A percentile compares a stretch with the other conserved stretches of the same genome.
Conservation (phyloP, 305 asterid genomes). For the Petunia hybrid region DNA sequence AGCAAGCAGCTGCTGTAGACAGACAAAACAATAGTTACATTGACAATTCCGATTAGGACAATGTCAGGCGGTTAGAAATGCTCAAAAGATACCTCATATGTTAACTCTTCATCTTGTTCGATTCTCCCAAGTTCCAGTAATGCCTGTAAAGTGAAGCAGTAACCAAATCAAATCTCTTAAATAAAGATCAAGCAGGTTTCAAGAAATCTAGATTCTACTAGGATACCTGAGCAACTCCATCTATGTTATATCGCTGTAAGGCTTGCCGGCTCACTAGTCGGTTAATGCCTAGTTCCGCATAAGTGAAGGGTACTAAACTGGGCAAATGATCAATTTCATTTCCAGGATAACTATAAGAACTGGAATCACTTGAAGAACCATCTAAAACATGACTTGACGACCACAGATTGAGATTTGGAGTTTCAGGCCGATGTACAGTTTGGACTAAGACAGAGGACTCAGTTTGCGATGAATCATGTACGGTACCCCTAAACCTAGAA, state of each 20-base stretch:
- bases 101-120: constrained; percentile 52
- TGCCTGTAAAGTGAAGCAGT: constrained; percentile 48
- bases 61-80: not conserved
- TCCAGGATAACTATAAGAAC: constrained; percentile 50
- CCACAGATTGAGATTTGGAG: constrained; percentile 41
- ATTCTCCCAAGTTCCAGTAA: constrained; percentile 62
- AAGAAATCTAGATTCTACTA: constrained; percentile 16
- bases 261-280: constrained; percentile 44
- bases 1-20: constrained; percentile 64
- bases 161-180: no score
- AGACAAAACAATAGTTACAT: constrained; percentile 20
- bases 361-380: constrained; percentile 51
- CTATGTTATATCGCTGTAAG: constrained; percentile 58
- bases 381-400: constrained; percentile 43
- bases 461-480: constrained; percentile 35
- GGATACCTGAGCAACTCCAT: constrained; percentile 71
- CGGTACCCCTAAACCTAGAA: constrained; percentile 47
- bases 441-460: constrained; percentile 40
- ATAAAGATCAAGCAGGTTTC: not conserved
- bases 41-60: not conserved
- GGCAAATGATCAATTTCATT: constrained; percentile 37
- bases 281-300: constrained; percentile 47
- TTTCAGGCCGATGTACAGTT: constrained; percentile 39
- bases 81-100: constrained; percentile 53
- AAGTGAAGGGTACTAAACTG: constrained; percentile 32